These are phyloP conservation scores for Mucor saturninus DNA, from an alignment of 371 early-diverging fungal genomes.

Conservation along the genomic window DNA sequence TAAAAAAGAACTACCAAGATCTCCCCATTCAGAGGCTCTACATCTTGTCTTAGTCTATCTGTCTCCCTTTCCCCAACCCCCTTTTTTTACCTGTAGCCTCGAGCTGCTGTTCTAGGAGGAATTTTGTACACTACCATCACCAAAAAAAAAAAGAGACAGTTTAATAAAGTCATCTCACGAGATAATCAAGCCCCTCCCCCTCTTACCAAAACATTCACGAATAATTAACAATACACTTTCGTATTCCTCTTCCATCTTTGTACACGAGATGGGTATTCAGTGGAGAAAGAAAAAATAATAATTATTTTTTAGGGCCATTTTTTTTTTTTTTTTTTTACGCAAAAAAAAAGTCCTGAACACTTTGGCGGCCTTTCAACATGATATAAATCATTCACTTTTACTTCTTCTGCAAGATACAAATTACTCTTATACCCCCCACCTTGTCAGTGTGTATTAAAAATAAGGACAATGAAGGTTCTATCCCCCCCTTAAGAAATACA, in stretches of 20 bases:
- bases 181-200: too few species aligned
- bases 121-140: conserved; percentile 68
- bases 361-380: too few species aligned
- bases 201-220: conserved; percentile 79
- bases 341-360: too few species aligned
- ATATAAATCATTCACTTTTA: too few species aligned
- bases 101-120: conserved; percentile 76
- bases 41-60: neutral
- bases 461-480: too few species aligned
- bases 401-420: too few species aligned
- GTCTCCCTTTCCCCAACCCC: neutral
- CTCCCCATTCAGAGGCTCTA: conserved; percentile 89
- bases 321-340: too few species aligned
- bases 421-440: too few species aligned
- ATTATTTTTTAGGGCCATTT: neutral
- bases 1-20: conserved; percentile 69
- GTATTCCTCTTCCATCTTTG: conserved; percentile 55
- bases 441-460: too few species aligned
- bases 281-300: neutral
- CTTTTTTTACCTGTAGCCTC: conserved; percentile 69
- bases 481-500: too few species aligned
- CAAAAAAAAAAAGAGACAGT: neutral
- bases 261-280: neutral
- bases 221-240: conserved; percentile 83
- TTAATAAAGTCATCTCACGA: too few species aligned